Percentiles rank a stretch among this genome's conserved stretches.
Evolutionary conservation across 805 yeast genomes (phyloP).

Genomic region (Candida hispaniensis): DNA sequence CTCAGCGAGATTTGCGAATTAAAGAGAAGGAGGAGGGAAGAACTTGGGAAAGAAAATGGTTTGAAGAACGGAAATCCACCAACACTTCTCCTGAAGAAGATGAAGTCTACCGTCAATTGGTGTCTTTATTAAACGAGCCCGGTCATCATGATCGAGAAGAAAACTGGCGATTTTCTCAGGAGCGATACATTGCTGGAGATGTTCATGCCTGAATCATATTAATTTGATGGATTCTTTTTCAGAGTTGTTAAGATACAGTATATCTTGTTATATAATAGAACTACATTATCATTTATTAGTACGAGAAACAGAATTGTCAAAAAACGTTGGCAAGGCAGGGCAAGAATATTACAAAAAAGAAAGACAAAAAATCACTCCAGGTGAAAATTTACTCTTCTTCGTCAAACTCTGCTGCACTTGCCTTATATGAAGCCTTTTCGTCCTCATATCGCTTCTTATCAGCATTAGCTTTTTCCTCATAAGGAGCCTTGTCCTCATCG

Average conservation of each 20-base stretch:
- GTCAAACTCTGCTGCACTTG: slow-evolving; percentile 30
- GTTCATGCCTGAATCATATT: slow-evolving; percentile 18
- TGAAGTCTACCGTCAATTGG: slow-evolving; percentile 17
- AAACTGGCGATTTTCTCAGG: slow-evolving; percentile 23
- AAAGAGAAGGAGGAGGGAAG: slow-evolving; percentile 53
- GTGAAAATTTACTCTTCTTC: slow-evolving; percentile 23
- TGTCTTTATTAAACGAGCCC: slow-evolving; percentile 17
- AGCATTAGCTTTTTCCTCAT: slow-evolving; percentile 84
- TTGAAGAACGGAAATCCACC: slow-evolving; percentile 31
- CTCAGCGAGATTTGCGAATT: slow-evolving; percentile 73
- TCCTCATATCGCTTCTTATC: slow-evolving; percentile 97
- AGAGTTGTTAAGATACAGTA: background rate
- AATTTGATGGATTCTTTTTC: background rate
- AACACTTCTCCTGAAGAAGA: slow-evolving; percentile 18
- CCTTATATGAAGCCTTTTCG: slow-evolving; percentile 67
- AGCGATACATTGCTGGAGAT: slow-evolving; percentile 19
- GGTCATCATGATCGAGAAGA: slow-evolving; percentile 21
- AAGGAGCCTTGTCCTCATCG: slow-evolving; percentile 76
- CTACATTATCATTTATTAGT: no score
- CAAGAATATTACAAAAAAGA: no score
- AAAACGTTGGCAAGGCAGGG: no score
- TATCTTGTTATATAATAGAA: background rate
- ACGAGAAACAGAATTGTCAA: no score
- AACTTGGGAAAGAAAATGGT: slow-evolving; percentile 78
- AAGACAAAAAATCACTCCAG: background rate